Conservation (phyloP, 495 filamentous ascomycete species). For the Podospora conica region DNA sequence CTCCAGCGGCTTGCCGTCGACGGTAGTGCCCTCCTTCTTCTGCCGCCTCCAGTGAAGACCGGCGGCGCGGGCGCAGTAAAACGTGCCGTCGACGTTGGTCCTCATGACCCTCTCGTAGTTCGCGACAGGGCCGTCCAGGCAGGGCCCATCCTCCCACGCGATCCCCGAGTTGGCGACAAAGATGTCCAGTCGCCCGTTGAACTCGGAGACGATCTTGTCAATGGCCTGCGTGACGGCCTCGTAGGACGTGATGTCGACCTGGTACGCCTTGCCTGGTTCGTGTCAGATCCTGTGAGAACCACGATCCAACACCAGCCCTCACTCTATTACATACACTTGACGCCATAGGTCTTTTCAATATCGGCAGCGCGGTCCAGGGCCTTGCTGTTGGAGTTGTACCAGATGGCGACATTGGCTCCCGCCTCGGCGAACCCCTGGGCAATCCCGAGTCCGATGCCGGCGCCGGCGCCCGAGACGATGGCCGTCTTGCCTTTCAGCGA, state of each 20-base stretch:
- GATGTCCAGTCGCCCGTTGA: constrained; percentile 69
- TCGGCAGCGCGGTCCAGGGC: constrained; percentile 62
- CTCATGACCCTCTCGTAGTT: constrained; percentile 63
- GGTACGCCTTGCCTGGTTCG: constrained; percentile 65
- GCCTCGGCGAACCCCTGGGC: constrained; percentile 73
- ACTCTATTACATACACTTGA: constrained; percentile 65
- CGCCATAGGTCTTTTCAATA: constrained; percentile 69
- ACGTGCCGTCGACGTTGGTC: constrained; percentile 76
- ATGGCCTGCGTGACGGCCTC: constrained; percentile 53
- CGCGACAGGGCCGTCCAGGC: constrained; percentile 57
- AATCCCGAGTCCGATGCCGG: constrained; percentile 74
- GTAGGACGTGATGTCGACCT: constrained; percentile 58
- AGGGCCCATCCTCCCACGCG: constrained; percentile 62
- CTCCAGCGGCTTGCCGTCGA: constrained; percentile 60
- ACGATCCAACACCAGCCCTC: neutral
- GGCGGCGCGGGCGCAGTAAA: constrained; percentile 74
- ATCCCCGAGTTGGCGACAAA: constrained; percentile 79
- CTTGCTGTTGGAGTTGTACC: constrained; percentile 75
- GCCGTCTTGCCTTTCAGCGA: constrained; percentile 78
- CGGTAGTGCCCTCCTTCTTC: constrained; percentile 57
- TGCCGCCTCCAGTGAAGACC: constrained; percentile 58
- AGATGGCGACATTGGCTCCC: constrained; percentile 82
- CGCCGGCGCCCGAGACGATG: constrained; percentile 74
- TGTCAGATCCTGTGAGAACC: neutral
- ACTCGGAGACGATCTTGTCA: constrained; percentile 56